Evolutionary conservation across 2,329 filamentous ascomycete genomes (phyloP).

Genomic region (Colletotrichum graminicola): DNA sequence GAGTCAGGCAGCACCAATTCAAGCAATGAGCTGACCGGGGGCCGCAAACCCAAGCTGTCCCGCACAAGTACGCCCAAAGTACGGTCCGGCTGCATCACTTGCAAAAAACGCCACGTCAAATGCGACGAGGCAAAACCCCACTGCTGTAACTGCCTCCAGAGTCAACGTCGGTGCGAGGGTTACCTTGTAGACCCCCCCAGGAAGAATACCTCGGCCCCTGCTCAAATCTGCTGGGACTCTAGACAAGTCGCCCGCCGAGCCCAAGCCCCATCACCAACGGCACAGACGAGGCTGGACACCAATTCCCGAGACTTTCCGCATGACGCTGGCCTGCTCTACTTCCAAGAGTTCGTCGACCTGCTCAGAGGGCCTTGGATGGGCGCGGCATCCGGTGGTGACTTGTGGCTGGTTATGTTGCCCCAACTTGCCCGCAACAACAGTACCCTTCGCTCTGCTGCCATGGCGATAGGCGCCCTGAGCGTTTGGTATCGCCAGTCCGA

Average conservation of each 20-base stretch:
- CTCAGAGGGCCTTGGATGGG: constrained; percentile 48
- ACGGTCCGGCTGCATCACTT: constrained; percentile 42
- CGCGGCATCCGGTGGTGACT: constrained; percentile 44
- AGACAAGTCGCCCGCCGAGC: constrained; percentile 16
- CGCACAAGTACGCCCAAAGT: constrained; percentile 42
- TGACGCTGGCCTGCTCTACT: constrained; percentile 44
- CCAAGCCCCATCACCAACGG: constrained; percentile 12
- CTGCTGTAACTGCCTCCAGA: constrained; percentile 41
- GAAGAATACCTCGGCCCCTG: constrained; percentile 31
- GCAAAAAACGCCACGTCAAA: constrained; percentile 43
- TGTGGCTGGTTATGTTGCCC: constrained; percentile 50
- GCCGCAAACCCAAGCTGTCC: constrained; percentile 33
- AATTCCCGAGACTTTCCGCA: constrained; percentile 43
- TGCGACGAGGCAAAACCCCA: constrained; percentile 43
- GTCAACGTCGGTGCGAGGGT: constrained; percentile 40
- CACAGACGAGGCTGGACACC: constrained; percentile 40
- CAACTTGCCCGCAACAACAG: constrained; percentile 48
- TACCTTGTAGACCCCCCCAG: constrained; percentile 35
- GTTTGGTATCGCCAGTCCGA: constrained; percentile 44
- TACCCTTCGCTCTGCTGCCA: constrained; percentile 49
- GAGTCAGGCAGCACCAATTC: neutral
- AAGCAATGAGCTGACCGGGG: neutral
- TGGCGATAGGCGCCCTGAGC: constrained; percentile 49
- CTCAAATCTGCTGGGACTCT: constrained; percentile 47
- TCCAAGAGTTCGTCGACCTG: constrained; percentile 50